Evolutionary conservation across 306 rosid genomes (phyloP).

Genomic region (Alnus glutinosa): DNA sequence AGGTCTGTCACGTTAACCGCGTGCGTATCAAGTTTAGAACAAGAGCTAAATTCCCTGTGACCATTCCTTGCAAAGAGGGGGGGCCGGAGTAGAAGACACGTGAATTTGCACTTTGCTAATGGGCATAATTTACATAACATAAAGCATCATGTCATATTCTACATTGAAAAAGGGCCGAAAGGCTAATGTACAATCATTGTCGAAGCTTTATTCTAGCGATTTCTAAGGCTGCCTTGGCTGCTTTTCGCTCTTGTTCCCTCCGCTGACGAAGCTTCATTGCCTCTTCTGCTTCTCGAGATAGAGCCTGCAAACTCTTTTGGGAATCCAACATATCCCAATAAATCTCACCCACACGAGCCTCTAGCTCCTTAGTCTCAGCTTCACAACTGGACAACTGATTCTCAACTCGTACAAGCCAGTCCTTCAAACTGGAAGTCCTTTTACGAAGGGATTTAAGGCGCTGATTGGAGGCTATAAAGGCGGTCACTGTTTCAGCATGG

Average conservation of each 20-base stretch:
- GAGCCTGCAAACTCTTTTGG: slow-evolving; percentile 7
- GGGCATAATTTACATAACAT: background rate
- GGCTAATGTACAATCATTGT: background rate
- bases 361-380: slow-evolving; percentile 23
- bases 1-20: too few species aligned
- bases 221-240: slow-evolving; percentile 26
- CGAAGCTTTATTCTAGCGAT: slow-evolving; percentile 22
- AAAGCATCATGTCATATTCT: background rate
- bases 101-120: background rate
- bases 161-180: background rate
- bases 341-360: slow-evolving; percentile 2
- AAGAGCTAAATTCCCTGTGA: too few species aligned
- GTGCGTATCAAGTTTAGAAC: too few species aligned
- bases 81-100: too few species aligned
- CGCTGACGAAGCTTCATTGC: background rate
- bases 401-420: slow-evolving; percentile 11
- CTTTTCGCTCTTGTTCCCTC: slow-evolving; percentile 15
- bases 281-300: slow-evolving; percentile 10
- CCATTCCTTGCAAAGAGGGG: too few species aligned
- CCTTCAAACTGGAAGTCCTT: slow-evolving; percentile 9
- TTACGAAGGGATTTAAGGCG: slow-evolving; percentile 11
- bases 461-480: slow-evolving; percentile 8
- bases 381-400: slow-evolving; percentile 20
- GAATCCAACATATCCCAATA: slow-evolving; percentile 7
- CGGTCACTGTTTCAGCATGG: background rate